A percentile compares a stretch with the other conserved stretches of the same genome.
Evolutionary conservation across 805 yeast species (phyloP).

Genomic region (Cyberlindnera sargentensis): DNA sequence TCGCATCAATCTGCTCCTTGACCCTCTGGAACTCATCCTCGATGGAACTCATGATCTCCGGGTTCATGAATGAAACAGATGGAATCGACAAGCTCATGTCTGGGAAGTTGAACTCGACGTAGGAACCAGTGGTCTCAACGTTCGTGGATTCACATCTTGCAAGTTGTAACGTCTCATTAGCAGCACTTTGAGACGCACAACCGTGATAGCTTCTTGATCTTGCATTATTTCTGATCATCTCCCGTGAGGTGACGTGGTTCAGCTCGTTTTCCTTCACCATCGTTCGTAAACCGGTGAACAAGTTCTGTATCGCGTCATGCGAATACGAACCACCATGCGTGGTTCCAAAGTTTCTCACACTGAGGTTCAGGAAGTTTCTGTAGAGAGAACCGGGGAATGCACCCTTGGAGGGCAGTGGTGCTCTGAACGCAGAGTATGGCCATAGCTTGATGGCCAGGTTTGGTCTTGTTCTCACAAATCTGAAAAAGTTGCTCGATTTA

Average conservation of each 20-base stretch:
- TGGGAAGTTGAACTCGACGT: conserved; percentile 52
- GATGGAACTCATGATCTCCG: conserved; percentile 35
- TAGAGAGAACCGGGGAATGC: conserved; percentile 27
- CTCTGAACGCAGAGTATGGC: conserved; percentile 22
- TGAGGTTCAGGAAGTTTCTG: conserved; percentile 29
- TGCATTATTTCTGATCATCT: background rate
- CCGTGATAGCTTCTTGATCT: conserved; percentile 14
- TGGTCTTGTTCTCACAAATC: conserved; percentile 3
- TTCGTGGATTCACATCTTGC: conserved; percentile 29
- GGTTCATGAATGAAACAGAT: conserved; percentile 37
- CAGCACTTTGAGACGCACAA: conserved; percentile 24
- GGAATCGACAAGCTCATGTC: conserved; percentile 29
- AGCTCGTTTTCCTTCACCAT: conserved; percentile 26
- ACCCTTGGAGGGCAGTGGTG: conserved; percentile 15
- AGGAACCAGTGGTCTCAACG: conserved; percentile 34
- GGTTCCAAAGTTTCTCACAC: conserved; percentile 30
- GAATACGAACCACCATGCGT: conserved; percentile 32
- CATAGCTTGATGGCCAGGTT: conserved; percentile 13
- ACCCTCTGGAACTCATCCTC: conserved; percentile 30
- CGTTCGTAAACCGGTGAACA: conserved; percentile 43
- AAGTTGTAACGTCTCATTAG: conserved; percentile 25
- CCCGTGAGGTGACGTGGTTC: background rate
- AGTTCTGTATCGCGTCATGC: conserved; percentile 51
- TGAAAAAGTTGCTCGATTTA: conserved; percentile 3
- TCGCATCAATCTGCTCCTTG: conserved; percentile 34